Base-by-base conservation (phyloP, 2,329 filamentous ascomycete species). In the Xylariaceae sp. region DNA sequence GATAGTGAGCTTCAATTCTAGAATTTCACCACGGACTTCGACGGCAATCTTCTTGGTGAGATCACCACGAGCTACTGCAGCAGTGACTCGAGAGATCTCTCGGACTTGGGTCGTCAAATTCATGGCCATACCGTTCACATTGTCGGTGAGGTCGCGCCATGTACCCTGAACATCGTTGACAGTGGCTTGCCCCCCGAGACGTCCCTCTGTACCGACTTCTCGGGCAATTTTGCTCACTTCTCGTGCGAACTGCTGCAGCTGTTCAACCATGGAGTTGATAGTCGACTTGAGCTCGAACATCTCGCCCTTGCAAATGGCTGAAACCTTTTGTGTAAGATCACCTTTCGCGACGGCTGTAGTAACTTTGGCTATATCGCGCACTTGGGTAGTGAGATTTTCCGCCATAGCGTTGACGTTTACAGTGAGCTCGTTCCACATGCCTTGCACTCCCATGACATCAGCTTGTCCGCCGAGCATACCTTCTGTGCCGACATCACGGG, bases 201-300 rank as follows among this genome's bases (percentile, higher is more conserved):
- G 85, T 62, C 92, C 92, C 69, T 99, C 92, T 1, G 94, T 97
- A 53, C 92, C 92, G 76, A 97, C 94, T 71, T 97, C 92, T 67
- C 90, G 87, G 35, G 92, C 92, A 64, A 99, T 88, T 70, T 94
- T 95, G 35, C 92, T 97, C 61, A 99, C 94, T 73, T 97, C 92
- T 65, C 90, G 88, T 10, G 94, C 94, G 66, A 97, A 97, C 66
- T 96, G 91, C 65, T 95, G 90, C 50, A 99, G 77, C 69, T 96
- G 94, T 68, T 96, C 94, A 58, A 99, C 92, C 92, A 99, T 99
- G 67, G 89, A 94, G 72, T 99, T 99, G 76, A 97, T 99, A 42
- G 94, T 97, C 52, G 90, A 91, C 72, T 99, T 99, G 65, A 99
- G 86, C 74, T 89, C 90, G 66, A 85, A 87, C 63, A 91, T 97